phyloP scores from a whole-genome alignment of 257 asterid species.

The Solanum tacnaense region DNA sequence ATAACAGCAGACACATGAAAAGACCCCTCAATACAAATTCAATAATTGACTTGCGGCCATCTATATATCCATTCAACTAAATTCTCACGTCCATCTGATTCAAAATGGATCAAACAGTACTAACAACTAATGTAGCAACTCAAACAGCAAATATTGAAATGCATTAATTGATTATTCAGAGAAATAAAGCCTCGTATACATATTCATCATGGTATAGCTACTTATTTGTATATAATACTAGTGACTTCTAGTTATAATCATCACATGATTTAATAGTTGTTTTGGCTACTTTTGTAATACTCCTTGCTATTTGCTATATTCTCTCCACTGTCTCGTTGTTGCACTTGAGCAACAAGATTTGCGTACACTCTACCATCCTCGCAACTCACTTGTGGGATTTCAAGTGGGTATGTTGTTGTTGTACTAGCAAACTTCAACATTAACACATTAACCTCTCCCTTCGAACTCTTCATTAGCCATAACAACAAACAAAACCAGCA shows the following conservation, averaged over 20 bases:
- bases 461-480: background rate
- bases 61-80: background rate
- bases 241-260: no score
- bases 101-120: background rate
- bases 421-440: background rate
- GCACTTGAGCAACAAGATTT: no score
- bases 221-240: no score
- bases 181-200: background rate
- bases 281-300: no score
- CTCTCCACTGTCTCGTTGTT: no score
- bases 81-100: background rate
- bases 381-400: no score
- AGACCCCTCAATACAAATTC: accelerated
- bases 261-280: no score
- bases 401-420: no score
- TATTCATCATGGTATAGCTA: no score
- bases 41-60: background rate
- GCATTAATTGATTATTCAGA: background rate
- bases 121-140: background rate
- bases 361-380: no score
- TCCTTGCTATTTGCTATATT: no score
- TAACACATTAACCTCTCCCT: accelerated
- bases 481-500: background rate
- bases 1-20: background rate
- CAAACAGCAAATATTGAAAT: background rate